Conservation (phyloP, 257 asterid genomes). For the Buddleja alternifolia region DNA sequence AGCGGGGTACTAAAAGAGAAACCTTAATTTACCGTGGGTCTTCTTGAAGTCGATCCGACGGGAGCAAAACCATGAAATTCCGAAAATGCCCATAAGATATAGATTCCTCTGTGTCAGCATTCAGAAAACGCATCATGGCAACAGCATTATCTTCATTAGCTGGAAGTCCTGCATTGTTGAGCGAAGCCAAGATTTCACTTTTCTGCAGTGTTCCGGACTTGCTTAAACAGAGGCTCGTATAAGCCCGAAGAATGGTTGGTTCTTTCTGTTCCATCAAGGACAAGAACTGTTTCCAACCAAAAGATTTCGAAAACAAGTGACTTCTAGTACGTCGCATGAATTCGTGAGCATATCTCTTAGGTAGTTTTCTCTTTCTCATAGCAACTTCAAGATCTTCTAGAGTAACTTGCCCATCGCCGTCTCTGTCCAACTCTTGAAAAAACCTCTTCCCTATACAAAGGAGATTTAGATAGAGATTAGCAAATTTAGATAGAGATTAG, state of each 20-base stretch:
- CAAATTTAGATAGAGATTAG: too few relatives aligned
- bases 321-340: conserved; percentile 91
- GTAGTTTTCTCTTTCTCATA: conserved; percentile 91
- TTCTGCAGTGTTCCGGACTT: conserved; percentile 94
- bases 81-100: conserved; percentile 99
- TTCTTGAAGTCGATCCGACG: conserved; percentile 97
- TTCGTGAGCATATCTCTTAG: conserved; percentile 85
- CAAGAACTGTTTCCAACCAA: conserved; percentile 97
- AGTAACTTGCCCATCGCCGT: conserved; percentile 95
- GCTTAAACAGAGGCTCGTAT: conserved; percentile 96
- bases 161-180: conserved; percentile 93
- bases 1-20: conserved; percentile 1
- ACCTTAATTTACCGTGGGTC: conserved; percentile 78
- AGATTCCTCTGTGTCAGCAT: conserved; percentile 86
- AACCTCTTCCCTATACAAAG: conserved; percentile 81
- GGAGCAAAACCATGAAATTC: conserved; percentile 95
- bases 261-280: conserved; percentile 99
- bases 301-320: conserved; percentile 87
- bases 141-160: conserved; percentile 98
- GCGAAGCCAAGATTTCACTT: conserved; percentile 88
- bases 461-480: conserved; percentile 23
- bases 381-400: conserved; percentile 97
- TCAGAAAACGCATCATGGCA: conserved; percentile 99
- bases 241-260: conserved; percentile 96
- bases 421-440: conserved; percentile 95